Evolutionary conservation across 108 stramenopile species (phyloP).

Genomic region (Cyclotella kingstonii): DNA sequence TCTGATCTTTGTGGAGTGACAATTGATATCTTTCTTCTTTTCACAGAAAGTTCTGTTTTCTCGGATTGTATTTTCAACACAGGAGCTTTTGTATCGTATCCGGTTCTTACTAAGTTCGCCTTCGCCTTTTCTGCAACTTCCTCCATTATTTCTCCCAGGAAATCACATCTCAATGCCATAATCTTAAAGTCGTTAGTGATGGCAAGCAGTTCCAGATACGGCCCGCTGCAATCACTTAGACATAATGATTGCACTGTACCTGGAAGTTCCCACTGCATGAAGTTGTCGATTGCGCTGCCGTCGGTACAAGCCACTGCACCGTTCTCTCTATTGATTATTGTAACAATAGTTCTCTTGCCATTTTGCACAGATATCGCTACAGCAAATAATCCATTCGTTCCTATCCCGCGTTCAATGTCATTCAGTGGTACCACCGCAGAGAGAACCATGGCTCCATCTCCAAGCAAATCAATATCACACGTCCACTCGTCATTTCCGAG

Average conservation of each 20-base stretch:
- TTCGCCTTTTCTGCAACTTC: background rate
- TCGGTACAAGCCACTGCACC: constrained; percentile 11
- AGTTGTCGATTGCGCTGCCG: constrained; percentile 4
- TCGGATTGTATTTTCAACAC: constrained; percentile 19
- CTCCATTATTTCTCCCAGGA: background rate
- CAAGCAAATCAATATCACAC: constrained; percentile 10
- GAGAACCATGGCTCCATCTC: constrained; percentile 7
- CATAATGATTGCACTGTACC: constrained; percentile 32
- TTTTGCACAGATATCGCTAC: constrained; percentile 7
- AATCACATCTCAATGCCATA: constrained; percentile 19
- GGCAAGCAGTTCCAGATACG: constrained; percentile 23
- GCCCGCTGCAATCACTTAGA: constrained; percentile 8
- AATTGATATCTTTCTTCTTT: constrained; percentile 38
- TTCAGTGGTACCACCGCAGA: constrained; percentile 25
- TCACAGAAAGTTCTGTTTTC: constrained; percentile 6
- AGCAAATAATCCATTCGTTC: constrained; percentile 27
- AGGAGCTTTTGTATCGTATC: constrained; percentile 21
- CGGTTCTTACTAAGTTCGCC: background rate
- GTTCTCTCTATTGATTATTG: constrained; percentile 24
- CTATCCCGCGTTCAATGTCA: background rate
- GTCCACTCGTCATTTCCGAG: constrained; percentile 48
- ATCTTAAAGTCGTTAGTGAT: constrained; percentile 34
- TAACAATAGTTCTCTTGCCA: constrained; percentile 23
- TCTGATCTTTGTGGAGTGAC: constrained; percentile 12
- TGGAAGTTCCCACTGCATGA: constrained; percentile 25